Conservation (phyloP, 176 grass and related monocot species). For the Pharus latifolius region DNA sequence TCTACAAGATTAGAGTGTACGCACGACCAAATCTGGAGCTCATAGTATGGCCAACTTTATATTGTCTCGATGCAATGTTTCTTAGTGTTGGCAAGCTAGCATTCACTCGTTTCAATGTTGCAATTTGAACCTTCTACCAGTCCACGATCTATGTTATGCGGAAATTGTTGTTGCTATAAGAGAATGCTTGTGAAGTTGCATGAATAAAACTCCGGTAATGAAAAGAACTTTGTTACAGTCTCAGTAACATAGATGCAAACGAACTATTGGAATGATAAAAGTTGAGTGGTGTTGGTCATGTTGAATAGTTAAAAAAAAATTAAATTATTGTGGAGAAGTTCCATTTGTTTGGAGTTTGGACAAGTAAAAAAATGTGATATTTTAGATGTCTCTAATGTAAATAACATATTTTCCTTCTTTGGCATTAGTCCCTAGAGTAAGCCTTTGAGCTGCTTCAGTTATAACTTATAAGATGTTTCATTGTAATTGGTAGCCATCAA, state of each 20-base stretch:
- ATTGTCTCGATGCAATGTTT: not conserved
- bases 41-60: not conserved
- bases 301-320: not conserved
- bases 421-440: not conserved
- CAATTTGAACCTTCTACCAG: not conserved
- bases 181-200: not conserved
- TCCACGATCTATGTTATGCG: not conserved
- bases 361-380: not conserved
- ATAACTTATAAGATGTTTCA: no score
- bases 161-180: not conserved
- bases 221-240: not conserved
- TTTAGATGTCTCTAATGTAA: not conserved
- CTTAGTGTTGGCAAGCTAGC: not conserved
- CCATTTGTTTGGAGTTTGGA: not conserved
- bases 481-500: no score
- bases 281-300: no score
- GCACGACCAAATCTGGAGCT: no score
- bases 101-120: no score
- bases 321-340: not conserved
- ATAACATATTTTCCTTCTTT: not conserved
- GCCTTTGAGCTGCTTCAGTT: not conserved
- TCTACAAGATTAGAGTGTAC: not conserved
- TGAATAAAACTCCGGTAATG: not conserved
- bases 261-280: no score
- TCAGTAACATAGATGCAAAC: not conserved